phyloP scores from a whole-genome alignment of 495 filamentous ascomycete genomes.

The Penicillium egyptiacum region DNA sequence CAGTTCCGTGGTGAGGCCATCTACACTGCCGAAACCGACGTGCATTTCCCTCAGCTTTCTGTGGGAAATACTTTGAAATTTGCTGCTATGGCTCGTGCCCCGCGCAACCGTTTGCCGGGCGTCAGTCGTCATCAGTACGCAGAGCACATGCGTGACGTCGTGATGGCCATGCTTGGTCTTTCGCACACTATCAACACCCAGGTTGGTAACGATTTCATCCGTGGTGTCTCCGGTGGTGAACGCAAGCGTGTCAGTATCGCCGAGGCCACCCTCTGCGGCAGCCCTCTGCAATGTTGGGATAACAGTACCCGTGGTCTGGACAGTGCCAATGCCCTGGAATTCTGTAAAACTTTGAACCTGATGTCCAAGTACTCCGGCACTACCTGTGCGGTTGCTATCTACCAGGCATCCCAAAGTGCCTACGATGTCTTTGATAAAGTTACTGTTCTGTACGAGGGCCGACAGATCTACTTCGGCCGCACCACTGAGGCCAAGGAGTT shows the following conservation, averaged over 20 bases:
- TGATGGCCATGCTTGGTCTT: conserved; percentile 63
- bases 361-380: conserved; percentile 76
- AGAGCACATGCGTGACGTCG: conserved; percentile 55
- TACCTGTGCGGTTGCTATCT: conserved; percentile 77
- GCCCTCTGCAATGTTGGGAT: conserved; percentile 78
- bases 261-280: conserved; percentile 67
- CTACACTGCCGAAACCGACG: conserved; percentile 65
- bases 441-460: conserved; percentile 61
- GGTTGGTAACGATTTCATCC: conserved; percentile 77
- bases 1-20: conserved; percentile 69
- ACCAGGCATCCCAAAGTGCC: conserved; percentile 84
- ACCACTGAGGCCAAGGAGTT: conserved; percentile 61
- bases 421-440: conserved; percentile 68
- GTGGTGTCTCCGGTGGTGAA: conserved; percentile 84
- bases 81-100: conserved; percentile 54
- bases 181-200: conserved; percentile 56
- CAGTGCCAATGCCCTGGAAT: conserved; percentile 77
- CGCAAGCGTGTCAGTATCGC: conserved; percentile 65
- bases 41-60: conserved; percentile 65
- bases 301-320: conserved; percentile 87
- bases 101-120: conserved; percentile 48
- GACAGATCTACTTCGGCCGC: conserved; percentile 68
- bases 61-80: conserved; percentile 68
- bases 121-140: conserved; percentile 50
- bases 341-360: conserved; percentile 68